These are phyloP conservation scores for Pseudovirgaria hyperparasitica DNA, from an alignment of 2,329 filamentous ascomycete species.

Conservation along the genomic window DNA sequence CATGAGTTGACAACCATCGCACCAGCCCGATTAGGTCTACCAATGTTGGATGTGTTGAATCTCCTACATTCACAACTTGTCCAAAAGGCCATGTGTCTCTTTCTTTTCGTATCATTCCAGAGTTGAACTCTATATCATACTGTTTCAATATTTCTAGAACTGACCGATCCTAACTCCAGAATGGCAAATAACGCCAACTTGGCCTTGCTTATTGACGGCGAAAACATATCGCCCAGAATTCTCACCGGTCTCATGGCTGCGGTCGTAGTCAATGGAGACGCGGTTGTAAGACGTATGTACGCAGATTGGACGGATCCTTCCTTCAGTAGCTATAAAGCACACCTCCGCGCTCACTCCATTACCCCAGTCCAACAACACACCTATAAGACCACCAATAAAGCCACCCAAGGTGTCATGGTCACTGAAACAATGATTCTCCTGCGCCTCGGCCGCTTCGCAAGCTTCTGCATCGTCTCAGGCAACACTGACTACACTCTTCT, in stretches of 20 bases:
- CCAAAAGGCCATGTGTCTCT: too few relatives aligned
- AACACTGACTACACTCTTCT: slow-evolving; percentile 25
- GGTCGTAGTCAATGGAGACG: slow-evolving; percentile 19
- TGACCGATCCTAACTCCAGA: too few relatives aligned
- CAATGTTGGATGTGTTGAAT: too few relatives aligned
- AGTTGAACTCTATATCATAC: too few relatives aligned
- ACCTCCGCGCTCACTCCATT: slow-evolving; percentile 13
- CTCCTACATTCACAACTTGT: too few relatives aligned
- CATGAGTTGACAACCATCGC: too few relatives aligned
- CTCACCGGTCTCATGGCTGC: slow-evolving; percentile 16
- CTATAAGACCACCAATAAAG: slow-evolving; percentile 18
- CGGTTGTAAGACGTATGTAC: slow-evolving; percentile 17
- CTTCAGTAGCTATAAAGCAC: slow-evolving; percentile 12
- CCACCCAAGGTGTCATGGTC: slow-evolving; percentile 21
- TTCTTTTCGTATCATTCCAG: too few relatives aligned
- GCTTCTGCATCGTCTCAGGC: slow-evolving; percentile 22
- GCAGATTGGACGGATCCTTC: slow-evolving; percentile 15
- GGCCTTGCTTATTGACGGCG: slow-evolving; percentile 13
- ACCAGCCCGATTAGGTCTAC: too few relatives aligned
- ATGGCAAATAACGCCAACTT: too few relatives aligned
- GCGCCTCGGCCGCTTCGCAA: slow-evolving; percentile 19
- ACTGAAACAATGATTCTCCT: slow-evolving; percentile 24
- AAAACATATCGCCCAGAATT: slow-evolving; percentile 13
- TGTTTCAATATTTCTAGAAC: too few relatives aligned
- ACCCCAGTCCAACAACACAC: slow-evolving; percentile 17